Base-by-base conservation (phyloP, 768 basidiomycete genomes). In the Boletus rex-veris region DNA sequence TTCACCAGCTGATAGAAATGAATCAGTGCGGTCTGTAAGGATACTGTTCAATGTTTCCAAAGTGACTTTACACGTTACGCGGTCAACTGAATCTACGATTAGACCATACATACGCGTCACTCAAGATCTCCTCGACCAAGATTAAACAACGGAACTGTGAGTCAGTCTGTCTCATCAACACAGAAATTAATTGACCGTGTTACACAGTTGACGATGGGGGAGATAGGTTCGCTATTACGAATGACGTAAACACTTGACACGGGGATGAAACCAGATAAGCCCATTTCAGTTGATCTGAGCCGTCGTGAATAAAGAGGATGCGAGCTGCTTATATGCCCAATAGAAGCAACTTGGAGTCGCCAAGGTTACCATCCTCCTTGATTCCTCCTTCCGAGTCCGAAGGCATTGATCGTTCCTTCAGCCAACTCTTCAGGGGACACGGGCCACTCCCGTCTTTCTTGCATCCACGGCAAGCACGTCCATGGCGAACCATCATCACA, bases 401-500 rank as follows among this genome's bases (percentile, higher is more conserved):
- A 14, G 53, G 61, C 40, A 57, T 18, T 4, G 55, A 58, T 33
- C 56, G 66, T 46, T 69, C 66, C 57, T 59, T 68, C 21, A 73
- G 43, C 69, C 71, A 77, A 28, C 49, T 57, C 65, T 73, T 77
- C 52, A 75, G 50, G n/a, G 68, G 65, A 54, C 75, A 75, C 0
- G 58, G 7, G 3, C 67, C 69, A 36, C 53, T 66, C 62, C 59
- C 70, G 36, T 56, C 70, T 60, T 59, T 73, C 57, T 72, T 82
- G 63, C 83, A 85, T 1, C 81, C 81, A 50, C 74, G 75, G 56
- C 83, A 84, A 3, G 64, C 54, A 33, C 81, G 66, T 4, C 84
- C 83, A 58, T 84, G 84, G 21, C 70, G 73, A 26, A 85, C 74
- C 80, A 85, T 80, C 57, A 83, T 66, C 3, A 82, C 77, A 61